phyloP scores from a whole-genome alignment of 179 eudicot genomes.

The Gypsophila paniculata region DNA sequence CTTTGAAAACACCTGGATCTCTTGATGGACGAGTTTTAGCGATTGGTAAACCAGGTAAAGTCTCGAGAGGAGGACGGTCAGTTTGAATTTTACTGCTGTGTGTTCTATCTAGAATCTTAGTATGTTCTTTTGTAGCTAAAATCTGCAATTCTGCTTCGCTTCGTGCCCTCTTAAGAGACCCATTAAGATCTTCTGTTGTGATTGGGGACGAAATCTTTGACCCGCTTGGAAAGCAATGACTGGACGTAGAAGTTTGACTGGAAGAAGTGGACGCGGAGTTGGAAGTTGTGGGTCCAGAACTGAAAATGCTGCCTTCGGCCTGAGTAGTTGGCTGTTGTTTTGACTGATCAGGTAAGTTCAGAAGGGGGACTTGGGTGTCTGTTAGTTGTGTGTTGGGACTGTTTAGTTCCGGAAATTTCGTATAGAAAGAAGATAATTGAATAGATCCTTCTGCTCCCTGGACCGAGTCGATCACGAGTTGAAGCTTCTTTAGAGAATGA shows the following conservation, averaged over 20 bases:
- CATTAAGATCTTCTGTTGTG: conserved; percentile 28
- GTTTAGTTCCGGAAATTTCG: conserved; percentile 67
- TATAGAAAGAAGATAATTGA: conserved; percentile 69
- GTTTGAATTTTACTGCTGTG: conserved; percentile 39
- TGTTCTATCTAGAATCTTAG: conserved; percentile 29
- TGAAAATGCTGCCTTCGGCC: conserved; percentile 40
- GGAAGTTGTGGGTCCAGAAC: conserved; percentile 45
- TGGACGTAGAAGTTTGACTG: conserved; percentile 63
- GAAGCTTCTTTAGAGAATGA: conserved; percentile 82
- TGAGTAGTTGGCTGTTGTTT: conserved; percentile 33
- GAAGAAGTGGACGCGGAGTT: conserved; percentile 52
- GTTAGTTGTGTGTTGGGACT: conserved; percentile 32
- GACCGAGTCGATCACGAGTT: conserved; percentile 82
- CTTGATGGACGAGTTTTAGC: conserved; percentile 27
- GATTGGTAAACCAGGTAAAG: conserved; percentile 30
- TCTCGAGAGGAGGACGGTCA: conserved; percentile 34
- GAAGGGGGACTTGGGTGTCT: conserved; percentile 28
- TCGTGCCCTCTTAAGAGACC: conserved; percentile 41
- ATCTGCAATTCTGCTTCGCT: conserved; percentile 45
- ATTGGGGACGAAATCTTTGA: conserved; percentile 34
- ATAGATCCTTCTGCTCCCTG: conserved; percentile 77
- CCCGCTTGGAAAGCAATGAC: conserved; percentile 48
- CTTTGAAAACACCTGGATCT: conserved; percentile 35
- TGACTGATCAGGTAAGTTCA: conserved; percentile 33
- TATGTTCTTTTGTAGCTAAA: conserved; percentile 34